Evolutionary conservation across 2,329 filamentous ascomycete species (phyloP), one percentile per base, ranked within the genome.

Genomic region (Talaromyces sp.): DNA sequence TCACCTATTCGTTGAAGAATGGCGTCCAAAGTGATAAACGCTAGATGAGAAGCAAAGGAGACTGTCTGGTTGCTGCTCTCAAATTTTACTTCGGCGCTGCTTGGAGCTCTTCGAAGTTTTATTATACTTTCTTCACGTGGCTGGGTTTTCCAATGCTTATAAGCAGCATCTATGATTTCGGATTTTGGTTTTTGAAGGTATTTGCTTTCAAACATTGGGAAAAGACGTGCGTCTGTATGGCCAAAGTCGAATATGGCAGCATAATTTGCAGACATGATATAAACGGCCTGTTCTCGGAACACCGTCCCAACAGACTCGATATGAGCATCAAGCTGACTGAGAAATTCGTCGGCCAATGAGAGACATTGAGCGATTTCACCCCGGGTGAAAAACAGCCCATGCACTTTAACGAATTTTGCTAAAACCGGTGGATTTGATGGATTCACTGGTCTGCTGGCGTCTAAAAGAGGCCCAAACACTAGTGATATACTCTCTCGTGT

Each of bases 191-290:
- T 63, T 44, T 59, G 60, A 28, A 63, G 66, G 36, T 59, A 63
- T 50, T 60, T 34, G 55, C 65, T 65, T 27, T 71, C 64, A 9
- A 76, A 70, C 54, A 74, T 70, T 16, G 59, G 59, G 0, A 66
- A 65, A 56, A 74, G 65, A 3, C 73, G 64, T 55, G 70, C 69
- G 2, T 78, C 69, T 7, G 78, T 67, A 2, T 73, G 68, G 0
- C 84, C 85, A 65, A 85, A 86, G 57, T 83, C 80, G 57, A 87
- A 80, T 16, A 87, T 75, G 2, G 79, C 79, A 1, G 83, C 79
- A 55, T 85, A 78, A 64, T 86, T 85, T 7, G 80, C 78, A 6
- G 85, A 79, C 2, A 80, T 81, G 12, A 86, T 77, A 60, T 82
- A 82, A 3, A 83, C 79, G 0, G 84, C 85, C 63, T 83, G 78